Evolutionary conservation across 495 filamentous ascomycete genomes (phyloP).

Genomic region (Daldinia grandis): DNA sequence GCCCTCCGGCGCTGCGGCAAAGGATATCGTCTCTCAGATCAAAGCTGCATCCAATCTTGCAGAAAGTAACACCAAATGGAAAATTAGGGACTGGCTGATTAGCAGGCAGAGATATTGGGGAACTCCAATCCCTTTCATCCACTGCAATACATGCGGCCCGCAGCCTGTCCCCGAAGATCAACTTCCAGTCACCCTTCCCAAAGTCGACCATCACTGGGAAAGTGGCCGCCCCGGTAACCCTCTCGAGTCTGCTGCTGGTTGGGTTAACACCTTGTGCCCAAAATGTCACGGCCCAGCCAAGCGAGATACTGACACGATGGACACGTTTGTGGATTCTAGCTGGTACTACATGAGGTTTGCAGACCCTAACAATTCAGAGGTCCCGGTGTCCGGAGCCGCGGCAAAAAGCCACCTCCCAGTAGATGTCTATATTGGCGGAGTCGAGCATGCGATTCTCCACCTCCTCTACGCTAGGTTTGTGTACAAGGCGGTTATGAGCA

Average conservation of each 20-base stretch:
- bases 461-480: constrained; percentile 92
- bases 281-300: constrained; percentile 73
- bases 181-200: constrained; percentile 78
- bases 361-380: constrained; percentile 69
- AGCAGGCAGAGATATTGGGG: constrained; percentile 93
- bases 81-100: constrained; percentile 85
- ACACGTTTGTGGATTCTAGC: constrained; percentile 92
- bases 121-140: constrained; percentile 87
- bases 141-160: constrained; percentile 78
- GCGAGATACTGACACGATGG: constrained; percentile 93
- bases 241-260: constrained; percentile 73
- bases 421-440: constrained; percentile 85
- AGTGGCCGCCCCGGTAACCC: constrained; percentile 78
- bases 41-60: constrained; percentile 60
- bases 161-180: constrained; percentile 80
- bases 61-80: constrained; percentile 71
- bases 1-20: constrained; percentile 67
- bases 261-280: constrained; percentile 79
- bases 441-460: constrained; percentile 91
- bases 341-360: constrained; percentile 90
- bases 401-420: constrained; percentile 71
- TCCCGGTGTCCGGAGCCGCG: constrained; percentile 65
- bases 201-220: constrained; percentile 72
- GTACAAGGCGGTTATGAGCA: constrained; percentile 80
- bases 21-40: constrained; percentile 68